Evolutionary conservation across 805 yeast species (phyloP), one percentile per base, ranked within the genome.

Genomic region (Candida piceae): DNA sequence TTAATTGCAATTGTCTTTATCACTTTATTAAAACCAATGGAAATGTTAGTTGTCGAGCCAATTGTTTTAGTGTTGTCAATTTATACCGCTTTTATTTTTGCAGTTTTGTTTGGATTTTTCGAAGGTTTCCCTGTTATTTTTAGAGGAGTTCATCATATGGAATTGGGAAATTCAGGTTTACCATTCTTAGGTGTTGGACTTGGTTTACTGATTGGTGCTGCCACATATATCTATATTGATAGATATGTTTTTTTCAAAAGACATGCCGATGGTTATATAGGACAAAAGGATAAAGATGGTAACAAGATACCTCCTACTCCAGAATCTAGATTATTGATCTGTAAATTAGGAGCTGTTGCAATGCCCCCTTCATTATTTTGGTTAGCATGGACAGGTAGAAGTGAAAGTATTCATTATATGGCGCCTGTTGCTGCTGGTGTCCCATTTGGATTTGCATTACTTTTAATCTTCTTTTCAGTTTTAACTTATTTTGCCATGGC

Each of bases 71-170:
- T 78, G 16, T 76, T 81, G 53, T 77, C 86, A 21, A 58, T 81
- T 35, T 83, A 83, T 57, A 74, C 79, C 40, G 83, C 89, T 0
- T 81, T 83, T 52, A 74, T 83, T 35, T 82, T 82, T 62, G 87
- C 89, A 1, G 87, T 83, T 2, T 62, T 83, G 36, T 83, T 82
- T 47, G 89, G 87, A 0, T 83, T 82, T 67, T 83, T 83, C 51
- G 89, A 82, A 57, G 88, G 88, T 4, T 81, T 68, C 61, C 88
- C 88, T 7, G 74, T 82, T 35, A 82, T 83, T 42, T 83, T 81
- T 63, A 65, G 74, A 52, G 84, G 83, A 24, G 73, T 69, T 17
- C 81, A 83, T 56, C 46, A 44, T 3, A 79, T 82, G 86, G 53
- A 51, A 27, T 41, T 63, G 2, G 89, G 87, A 39, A 61, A 74